A percentile compares a stretch with the other conserved stretches of the same genome.
phyloP scores from a whole-genome alignment of 306 rosid species.

The Cicer yamashitae region DNA sequence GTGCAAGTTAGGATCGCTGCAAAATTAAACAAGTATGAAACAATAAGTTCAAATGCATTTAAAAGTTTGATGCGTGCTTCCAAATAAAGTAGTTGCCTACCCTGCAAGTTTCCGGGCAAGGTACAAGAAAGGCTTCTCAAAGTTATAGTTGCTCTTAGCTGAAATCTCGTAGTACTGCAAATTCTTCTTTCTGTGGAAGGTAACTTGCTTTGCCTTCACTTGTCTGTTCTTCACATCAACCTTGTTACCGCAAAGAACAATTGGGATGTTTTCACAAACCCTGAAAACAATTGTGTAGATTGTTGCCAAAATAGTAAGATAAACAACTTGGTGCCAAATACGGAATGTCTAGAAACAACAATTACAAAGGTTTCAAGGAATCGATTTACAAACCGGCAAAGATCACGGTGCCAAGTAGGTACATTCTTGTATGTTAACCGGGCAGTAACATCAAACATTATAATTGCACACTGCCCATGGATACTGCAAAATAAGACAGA shows the following conservation, averaged over 20 bases:
- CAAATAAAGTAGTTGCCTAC: constrained; percentile 35
- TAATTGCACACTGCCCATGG: constrained; percentile 83
- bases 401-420: constrained; percentile 86
- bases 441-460: constrained; percentile 85
- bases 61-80: too few species aligned
- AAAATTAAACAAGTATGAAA: constrained; percentile 26
- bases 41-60: neutral
- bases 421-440: constrained; percentile 76
- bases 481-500: constrained; percentile 51
- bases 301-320: neutral
- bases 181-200: constrained; percentile 84
- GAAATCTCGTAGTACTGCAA: constrained; percentile 85
- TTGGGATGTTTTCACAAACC: constrained; percentile 85
- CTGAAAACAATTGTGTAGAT: constrained; percentile 42
- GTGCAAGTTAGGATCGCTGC: constrained; percentile 78
- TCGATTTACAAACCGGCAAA: constrained; percentile 58
- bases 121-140: constrained; percentile 77
- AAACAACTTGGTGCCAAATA: neutral
- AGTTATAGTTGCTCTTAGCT: constrained; percentile 86
- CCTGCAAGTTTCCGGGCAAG: constrained; percentile 93
- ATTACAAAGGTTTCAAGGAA: neutral
- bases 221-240: constrained; percentile 91
- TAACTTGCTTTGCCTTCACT: constrained; percentile 88
- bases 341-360: neutral
- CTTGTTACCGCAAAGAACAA: constrained; percentile 86